Conservation (phyloP, 371 early-diverging fungal genomes). For the Enterocytospora artemiae region DNA sequence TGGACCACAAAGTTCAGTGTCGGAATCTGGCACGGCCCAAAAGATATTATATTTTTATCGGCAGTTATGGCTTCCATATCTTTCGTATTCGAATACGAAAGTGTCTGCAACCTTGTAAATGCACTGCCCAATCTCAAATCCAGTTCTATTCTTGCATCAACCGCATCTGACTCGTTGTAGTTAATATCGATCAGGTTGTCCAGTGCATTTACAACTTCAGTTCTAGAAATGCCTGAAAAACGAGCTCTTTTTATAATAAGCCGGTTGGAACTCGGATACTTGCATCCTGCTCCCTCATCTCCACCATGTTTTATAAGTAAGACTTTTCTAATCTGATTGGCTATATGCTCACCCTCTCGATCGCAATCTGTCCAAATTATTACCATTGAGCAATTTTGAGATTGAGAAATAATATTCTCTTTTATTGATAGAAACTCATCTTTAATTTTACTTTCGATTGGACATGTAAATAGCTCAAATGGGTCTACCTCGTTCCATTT, state of each 20-base stretch:
- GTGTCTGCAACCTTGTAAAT: slow-evolving; percentile 83
- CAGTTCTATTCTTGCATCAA: slow-evolving; percentile 76
- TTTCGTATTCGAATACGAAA: slow-evolving; percentile 59
- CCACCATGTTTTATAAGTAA: no score
- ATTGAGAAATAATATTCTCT: slow-evolving; percentile 62
- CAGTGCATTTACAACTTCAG: slow-evolving; percentile 72
- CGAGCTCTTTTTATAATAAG: slow-evolving; percentile 59
- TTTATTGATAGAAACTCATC: slow-evolving; percentile 52
- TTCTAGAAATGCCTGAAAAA: slow-evolving; percentile 60
- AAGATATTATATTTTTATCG: slow-evolving; percentile 64
- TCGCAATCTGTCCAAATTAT: slow-evolving; percentile 99
- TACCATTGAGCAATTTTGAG: slow-evolving; percentile 63
- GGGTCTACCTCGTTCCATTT: slow-evolving; percentile 54
- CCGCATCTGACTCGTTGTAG: slow-evolving; percentile 69
- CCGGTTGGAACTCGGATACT: slow-evolving; percentile 2
- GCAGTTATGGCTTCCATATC: neutral
- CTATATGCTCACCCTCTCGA: slow-evolving; percentile 95
- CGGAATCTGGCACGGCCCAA: slow-evolving; percentile 96
- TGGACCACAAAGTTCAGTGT: slow-evolving; percentile 96
- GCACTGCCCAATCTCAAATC: slow-evolving; percentile 89
- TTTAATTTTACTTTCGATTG: slow-evolving; percentile 12
- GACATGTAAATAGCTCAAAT: slow-evolving; percentile 41
- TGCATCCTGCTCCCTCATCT: no score
- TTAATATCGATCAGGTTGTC: slow-evolving; percentile 65
- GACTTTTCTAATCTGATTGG: slow-evolving; percentile 64